Evolutionary conservation across 2,329 filamentous ascomycete species (phyloP), one percentile per base, ranked within the genome.

Genomic region (Aspergillus japonicus): DNA sequence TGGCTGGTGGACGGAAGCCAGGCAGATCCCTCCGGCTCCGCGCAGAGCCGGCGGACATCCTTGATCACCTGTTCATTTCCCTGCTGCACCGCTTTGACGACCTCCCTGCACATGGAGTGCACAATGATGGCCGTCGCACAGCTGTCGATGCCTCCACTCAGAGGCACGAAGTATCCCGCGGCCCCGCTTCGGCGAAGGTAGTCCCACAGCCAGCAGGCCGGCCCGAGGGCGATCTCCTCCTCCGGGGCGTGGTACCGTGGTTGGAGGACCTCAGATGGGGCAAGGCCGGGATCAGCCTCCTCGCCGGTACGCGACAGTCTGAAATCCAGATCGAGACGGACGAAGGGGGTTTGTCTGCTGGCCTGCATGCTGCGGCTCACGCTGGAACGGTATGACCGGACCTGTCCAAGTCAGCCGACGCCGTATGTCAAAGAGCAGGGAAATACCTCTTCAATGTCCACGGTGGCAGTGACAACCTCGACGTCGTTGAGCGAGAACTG

Each of bases 401-500:
- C 84, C 80, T 7, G 49, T 29, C 12, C 16, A 2, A 19, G 16
- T 44, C 10, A 42, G 5, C 12, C 64, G 44, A 66, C 48, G 23
- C 33, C 35, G 33, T 7, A 6, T 33, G 35, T 1, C 12, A 10
- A 24, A 33, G 33, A 31, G 2, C 11, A 23, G 7, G 5, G 12
- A 82, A 88, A 79, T 5, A 94, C 89, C 63, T 91, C 87, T 67
- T 94, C 90, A 2, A 90, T 77, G 66, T 90, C 87, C 6, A 90
- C 80, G 0, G 86, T 89, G 2, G 87, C 88, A 5, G 82, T 84
- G 19, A 88, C 75, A 4, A 90, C 86, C 66, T 90, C 87, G 5
- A 90, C 87, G 47, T 87, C 85, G 48, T 83, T 82, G 10, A 90
- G 72, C 14, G 80, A 83, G 74, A 90, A 90, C 66, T 90, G 88